Conservation (phyloP, 352 stramenopile species). For the Globisporangium solare region DNA sequence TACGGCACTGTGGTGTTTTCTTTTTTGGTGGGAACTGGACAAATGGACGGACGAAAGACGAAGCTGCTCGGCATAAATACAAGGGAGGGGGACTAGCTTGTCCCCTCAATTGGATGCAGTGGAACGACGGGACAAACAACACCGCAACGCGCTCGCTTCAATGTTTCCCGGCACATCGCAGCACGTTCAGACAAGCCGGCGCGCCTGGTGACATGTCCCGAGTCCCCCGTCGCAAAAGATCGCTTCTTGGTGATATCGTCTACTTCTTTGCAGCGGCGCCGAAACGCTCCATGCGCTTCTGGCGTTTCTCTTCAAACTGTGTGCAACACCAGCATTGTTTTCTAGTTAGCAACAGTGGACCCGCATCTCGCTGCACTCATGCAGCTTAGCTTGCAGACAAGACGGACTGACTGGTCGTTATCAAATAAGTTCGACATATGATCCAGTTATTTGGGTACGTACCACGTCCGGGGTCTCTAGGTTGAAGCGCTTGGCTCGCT, state of each 20-base stretch:
- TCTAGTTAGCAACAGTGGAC: too few relatives aligned
- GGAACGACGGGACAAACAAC: too few relatives aligned
- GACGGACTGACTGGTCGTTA: slow-evolving; percentile 3
- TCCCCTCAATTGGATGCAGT: background rate
- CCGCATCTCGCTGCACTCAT: background rate
- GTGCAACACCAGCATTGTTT: background rate
- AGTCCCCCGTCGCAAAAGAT: slow-evolving; percentile 2
- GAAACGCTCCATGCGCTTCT: slow-evolving; percentile 73
- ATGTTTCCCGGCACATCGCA: background rate
- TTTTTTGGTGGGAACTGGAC: slow-evolving; percentile 5
- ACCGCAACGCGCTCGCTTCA: too few relatives aligned
- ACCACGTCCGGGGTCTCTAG: slow-evolving; percentile 80
- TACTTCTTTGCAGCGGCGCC: slow-evolving; percentile 16
- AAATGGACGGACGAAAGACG: slow-evolving; percentile 9
- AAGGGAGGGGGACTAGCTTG: background rate
- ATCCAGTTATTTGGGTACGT: slow-evolving; percentile 11
- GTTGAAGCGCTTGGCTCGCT: slow-evolving; percentile 81
- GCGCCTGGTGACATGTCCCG: too few relatives aligned
- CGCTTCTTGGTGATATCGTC: slow-evolving; percentile 10
- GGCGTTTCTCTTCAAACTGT: slow-evolving; percentile 73
- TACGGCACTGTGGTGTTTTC: background rate
- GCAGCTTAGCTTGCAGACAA: background rate
- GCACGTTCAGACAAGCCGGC: background rate
- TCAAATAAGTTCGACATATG: background rate
- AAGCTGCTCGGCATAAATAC: background rate